A percentile compares a stretch with the other conserved stretches of the same genome.
These are phyloP conservation scores for Albugo candida DNA, from an alignment of 352 stramenopile genomes.

Conservation along the genomic window DNA sequence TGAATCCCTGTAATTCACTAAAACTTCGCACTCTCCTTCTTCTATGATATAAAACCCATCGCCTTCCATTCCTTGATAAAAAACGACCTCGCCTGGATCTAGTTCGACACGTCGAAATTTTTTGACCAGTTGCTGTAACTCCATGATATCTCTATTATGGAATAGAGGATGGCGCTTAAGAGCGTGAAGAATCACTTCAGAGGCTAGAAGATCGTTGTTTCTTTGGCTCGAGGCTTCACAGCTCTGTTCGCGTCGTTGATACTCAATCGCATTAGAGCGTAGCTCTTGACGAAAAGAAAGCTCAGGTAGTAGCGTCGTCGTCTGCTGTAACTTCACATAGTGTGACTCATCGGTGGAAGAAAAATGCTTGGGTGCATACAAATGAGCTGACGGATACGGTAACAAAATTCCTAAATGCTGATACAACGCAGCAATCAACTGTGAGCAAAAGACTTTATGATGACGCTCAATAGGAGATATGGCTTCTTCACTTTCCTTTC, in stretches of 20 bases:
- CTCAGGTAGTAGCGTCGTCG: constrained; percentile 43
- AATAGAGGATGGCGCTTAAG: constrained; percentile 64
- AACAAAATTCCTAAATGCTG: constrained; percentile 58
- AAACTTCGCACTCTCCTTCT: constrained; percentile 57
- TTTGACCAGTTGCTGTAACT: constrained; percentile 29
- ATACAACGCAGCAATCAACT: constrained; percentile 59
- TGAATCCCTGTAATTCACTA: constrained; percentile 46
- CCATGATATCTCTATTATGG: constrained; percentile 47
- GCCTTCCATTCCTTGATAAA: constrained; percentile 56
- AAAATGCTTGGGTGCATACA: constrained; percentile 78
- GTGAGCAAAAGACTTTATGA: constrained; percentile 67
- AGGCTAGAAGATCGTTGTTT: constrained; percentile 1
- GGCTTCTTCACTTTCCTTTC: constrained; percentile 34
- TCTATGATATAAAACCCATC: constrained; percentile 74
- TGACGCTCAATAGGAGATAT: constrained; percentile 64
- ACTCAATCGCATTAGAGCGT: constrained; percentile 13
- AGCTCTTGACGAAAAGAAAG: constrained; percentile 35
- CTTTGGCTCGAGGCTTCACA: constrained; percentile 4
- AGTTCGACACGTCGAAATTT: constrained; percentile 39
- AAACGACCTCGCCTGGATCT: constrained; percentile 47
- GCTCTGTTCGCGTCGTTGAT: constrained; percentile 15
- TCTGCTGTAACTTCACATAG: constrained; percentile 65
- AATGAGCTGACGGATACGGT: constrained; percentile 67
- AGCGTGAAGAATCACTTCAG: constrained; percentile 35
- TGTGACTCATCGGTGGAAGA: constrained; percentile 19